phyloP scores from a whole-genome alignment of 139 green algal genomes.

The Pycnococcus provasolii region DNA sequence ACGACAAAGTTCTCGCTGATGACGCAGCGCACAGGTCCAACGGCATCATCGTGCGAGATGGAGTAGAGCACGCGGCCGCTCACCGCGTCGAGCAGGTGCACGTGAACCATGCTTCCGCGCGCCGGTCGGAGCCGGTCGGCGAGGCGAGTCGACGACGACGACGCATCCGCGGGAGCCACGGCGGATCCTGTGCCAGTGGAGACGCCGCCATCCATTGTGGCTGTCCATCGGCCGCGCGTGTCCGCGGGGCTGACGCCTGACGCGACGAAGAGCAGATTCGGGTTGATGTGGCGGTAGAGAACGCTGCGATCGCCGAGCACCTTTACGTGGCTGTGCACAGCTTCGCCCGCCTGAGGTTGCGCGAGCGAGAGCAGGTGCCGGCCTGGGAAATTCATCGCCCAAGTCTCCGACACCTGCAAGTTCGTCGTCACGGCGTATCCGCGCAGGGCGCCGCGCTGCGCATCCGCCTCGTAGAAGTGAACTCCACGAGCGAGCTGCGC shows the following conservation, averaged over 20 bases:
- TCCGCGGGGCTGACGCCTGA: slow-evolving; percentile 12
- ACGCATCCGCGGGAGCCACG: not conserved
- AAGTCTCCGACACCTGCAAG: too few relatives aligned
- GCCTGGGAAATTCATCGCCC: too few relatives aligned
- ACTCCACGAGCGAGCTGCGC: too few relatives aligned
- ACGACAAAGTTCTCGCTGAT: slow-evolving; percentile 71
- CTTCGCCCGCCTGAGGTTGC: slow-evolving; percentile 28
- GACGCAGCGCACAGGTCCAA: slow-evolving; percentile 59
- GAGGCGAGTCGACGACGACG: not conserved
- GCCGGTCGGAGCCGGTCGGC: not conserved
- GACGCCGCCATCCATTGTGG: not conserved
- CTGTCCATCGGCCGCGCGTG: slow-evolving; percentile 9
- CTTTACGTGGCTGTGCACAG: slow-evolving; percentile 58
- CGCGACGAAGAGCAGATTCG: slow-evolving; percentile 77
- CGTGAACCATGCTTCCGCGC: slow-evolving; percentile 9
- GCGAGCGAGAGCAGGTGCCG: too few relatives aligned
- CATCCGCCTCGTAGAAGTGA: too few relatives aligned
- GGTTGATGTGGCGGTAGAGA: slow-evolving; percentile 84
- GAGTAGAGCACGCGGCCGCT: slow-evolving; percentile 64
- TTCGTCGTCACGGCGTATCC: too few relatives aligned
- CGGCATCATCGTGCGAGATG: slow-evolving; percentile 46
- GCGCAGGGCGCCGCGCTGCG: too few relatives aligned
- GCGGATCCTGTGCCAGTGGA: not conserved
- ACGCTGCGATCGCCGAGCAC: slow-evolving; percentile 68
- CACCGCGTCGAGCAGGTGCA: slow-evolving; percentile 69